Evolutionary conservation across 2,329 filamentous ascomycete genomes (phyloP).

Genomic region (Stagonosporopsis vannaccii): DNA sequence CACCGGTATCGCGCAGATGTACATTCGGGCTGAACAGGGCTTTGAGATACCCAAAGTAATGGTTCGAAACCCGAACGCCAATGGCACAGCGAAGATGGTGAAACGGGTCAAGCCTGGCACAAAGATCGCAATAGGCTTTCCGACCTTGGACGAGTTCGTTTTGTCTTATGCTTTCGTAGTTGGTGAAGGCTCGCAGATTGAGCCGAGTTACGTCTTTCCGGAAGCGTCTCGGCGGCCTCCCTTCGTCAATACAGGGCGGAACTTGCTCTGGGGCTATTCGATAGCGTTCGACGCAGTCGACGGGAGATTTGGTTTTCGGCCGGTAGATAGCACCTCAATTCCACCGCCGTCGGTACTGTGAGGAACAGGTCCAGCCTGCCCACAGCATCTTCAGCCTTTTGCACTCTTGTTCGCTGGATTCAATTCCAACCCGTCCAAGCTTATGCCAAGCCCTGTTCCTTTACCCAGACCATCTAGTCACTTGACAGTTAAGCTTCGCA

Average conservation of each 20-base stretch:
- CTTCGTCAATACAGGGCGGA: constrained; percentile 46
- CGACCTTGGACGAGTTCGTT: constrained; percentile 21
- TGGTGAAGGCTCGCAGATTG: constrained; percentile 33
- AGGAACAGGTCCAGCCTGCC: constrained; percentile 1
- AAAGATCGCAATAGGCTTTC: constrained; percentile 36
- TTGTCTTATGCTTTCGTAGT: constrained; percentile 38
- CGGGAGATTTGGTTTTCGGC: constrained; percentile 44
- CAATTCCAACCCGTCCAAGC: constrained; percentile 3
- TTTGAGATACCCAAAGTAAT: constrained; percentile 38
- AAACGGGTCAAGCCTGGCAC: constrained; percentile 43
- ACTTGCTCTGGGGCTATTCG: constrained; percentile 42
- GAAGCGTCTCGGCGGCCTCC: constrained; percentile 30
- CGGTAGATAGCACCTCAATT: constrained; percentile 20
- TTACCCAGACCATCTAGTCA: constrained; percentile 35
- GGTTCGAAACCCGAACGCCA: constrained; percentile 42
- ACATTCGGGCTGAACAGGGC: constrained; percentile 39
- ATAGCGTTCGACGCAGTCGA: constrained; percentile 45
- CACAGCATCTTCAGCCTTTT: neutral
- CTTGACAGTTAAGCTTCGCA: constrained; percentile 44
- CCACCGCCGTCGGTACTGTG: constrained; percentile 29
- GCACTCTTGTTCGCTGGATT: neutral
- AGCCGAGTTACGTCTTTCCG: constrained; percentile 41
- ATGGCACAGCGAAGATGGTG: constrained; percentile 35
- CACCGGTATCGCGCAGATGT: constrained; percentile 47
- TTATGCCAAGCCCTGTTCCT: constrained; percentile 20